Conservation (phyloP, 1,284 basidiomycete genomes). For the Ganoderma multipileum region DNA sequence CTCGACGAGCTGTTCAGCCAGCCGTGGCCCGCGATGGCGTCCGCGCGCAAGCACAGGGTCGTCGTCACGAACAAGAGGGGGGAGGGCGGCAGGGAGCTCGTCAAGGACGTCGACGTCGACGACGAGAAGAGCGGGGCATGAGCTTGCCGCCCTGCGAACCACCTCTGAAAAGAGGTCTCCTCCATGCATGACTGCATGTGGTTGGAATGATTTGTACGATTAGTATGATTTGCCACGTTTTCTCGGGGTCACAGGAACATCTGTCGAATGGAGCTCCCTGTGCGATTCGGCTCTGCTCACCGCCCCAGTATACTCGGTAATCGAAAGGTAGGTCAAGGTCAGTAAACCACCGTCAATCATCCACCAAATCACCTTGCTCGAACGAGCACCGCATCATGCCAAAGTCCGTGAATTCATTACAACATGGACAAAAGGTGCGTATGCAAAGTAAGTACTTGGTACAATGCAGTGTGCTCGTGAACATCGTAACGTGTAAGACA, state of each 20-base stretch:
- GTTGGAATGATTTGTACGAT: not conserved
- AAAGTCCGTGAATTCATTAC: too few relatives aligned
- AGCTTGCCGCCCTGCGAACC: not conserved
- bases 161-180: not conserved
- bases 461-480: not conserved
- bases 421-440: too few relatives aligned
- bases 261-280: too few relatives aligned
- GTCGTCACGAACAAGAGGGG: not conserved
- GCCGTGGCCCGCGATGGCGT: conserved; percentile 23
- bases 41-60: conserved; percentile 6
- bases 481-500: conserved; percentile 1
- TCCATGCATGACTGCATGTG: not conserved
- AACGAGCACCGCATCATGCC: too few relatives aligned
- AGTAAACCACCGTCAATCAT: too few relatives aligned
- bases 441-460: not conserved
- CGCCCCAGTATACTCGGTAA: too few relatives aligned
- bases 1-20: conserved; percentile 19
- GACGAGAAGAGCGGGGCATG: not conserved
- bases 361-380: too few relatives aligned
- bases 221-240: not conserved
- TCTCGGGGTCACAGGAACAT: not conserved
- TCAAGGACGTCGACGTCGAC: conserved; percentile 6
- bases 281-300: too few relatives aligned
- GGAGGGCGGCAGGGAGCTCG: conserved; percentile 7
- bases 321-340: too few relatives aligned